A percentile compares a stretch with the other conserved stretches of the same genome.
Evolutionary conservation across 441 rosid species (phyloP).

Genomic region (Viola pubescens): DNA sequence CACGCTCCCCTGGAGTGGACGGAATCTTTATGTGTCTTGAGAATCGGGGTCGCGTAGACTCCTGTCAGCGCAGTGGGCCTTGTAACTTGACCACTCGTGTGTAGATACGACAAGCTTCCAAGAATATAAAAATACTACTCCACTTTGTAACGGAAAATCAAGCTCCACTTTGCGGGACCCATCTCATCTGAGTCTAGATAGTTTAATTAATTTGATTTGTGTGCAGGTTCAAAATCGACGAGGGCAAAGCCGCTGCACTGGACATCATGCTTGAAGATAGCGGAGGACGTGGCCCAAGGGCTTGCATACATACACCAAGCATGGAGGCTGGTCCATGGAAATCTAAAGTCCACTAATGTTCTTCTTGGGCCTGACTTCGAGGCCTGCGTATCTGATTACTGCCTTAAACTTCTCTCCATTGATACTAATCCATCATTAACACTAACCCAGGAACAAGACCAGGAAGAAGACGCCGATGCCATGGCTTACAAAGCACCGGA

Average conservation of each 20-base stretch:
- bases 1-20: neutral
- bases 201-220: neutral
- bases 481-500: slow-evolving; percentile 67
- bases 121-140: neutral
- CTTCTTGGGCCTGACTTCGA: slow-evolving; percentile 82
- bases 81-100: neutral
- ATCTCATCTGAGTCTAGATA: no score
- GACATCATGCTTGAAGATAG: slow-evolving; percentile 92
- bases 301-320: slow-evolving; percentile 73
- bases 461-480: slow-evolving; percentile 41
- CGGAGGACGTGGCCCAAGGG: slow-evolving; percentile 90
- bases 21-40: neutral
- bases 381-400: slow-evolving; percentile 71
- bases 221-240: slow-evolving; percentile 62
- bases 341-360: slow-evolving; percentile 71
- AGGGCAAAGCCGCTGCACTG: slow-evolving; percentile 88
- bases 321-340: slow-evolving; percentile 67
- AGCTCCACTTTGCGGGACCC: neutral
- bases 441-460: no score
- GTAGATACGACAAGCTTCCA: neutral
- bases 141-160: neutral
- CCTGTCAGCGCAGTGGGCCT: neutral
- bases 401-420: slow-evolving; percentile 49
- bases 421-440: slow-evolving; percentile 12
- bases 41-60: neutral